These are phyloP conservation scores for Candida sp. DNA, from an alignment of 1,139 yeast genomes.

Conservation along the genomic window DNA sequence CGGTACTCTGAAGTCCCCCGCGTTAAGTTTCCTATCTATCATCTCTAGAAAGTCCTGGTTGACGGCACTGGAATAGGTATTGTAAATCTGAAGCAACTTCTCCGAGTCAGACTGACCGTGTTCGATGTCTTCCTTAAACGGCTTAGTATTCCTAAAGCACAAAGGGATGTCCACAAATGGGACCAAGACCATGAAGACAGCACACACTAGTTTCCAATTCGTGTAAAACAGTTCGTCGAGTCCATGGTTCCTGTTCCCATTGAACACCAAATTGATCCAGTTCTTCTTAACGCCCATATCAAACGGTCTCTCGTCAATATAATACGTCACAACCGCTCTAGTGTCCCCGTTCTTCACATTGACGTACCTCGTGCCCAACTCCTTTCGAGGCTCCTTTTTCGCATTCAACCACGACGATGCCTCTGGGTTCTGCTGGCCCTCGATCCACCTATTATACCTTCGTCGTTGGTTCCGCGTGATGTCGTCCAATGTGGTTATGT, in stretches of 20 bases:
- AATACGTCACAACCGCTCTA: conserved; percentile 35
- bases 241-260: conserved; percentile 31
- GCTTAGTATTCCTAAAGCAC: conserved; percentile 7
- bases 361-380: conserved; percentile 35
- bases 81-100: conserved; percentile 11
- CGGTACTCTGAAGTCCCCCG: conserved; percentile 11
- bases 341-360: conserved; percentile 27
- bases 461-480: conserved; percentile 28
- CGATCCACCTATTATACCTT: conserved; percentile 25
- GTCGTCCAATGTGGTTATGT: conserved; percentile 52
- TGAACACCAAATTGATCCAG: conserved; percentile 37
- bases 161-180: conserved; percentile 36
- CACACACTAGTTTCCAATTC: conserved; percentile 17
- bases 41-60: conserved; percentile 21
- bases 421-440: not conserved
- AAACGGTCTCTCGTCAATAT: conserved; percentile 27
- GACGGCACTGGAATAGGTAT: conserved; percentile 16
- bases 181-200: conserved; percentile 25
- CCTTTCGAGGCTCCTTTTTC: conserved; percentile 27
- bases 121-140: conserved; percentile 11
- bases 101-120: conserved; percentile 1
- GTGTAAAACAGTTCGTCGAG: conserved; percentile 10
- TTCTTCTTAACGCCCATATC: conserved; percentile 34
- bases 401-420: conserved; percentile 4
- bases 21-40: conserved; percentile 22